These are phyloP conservation scores for Podaxis sp. DNA, from an alignment of 768 basidiomycete genomes.

Conservation along the genomic window DNA sequence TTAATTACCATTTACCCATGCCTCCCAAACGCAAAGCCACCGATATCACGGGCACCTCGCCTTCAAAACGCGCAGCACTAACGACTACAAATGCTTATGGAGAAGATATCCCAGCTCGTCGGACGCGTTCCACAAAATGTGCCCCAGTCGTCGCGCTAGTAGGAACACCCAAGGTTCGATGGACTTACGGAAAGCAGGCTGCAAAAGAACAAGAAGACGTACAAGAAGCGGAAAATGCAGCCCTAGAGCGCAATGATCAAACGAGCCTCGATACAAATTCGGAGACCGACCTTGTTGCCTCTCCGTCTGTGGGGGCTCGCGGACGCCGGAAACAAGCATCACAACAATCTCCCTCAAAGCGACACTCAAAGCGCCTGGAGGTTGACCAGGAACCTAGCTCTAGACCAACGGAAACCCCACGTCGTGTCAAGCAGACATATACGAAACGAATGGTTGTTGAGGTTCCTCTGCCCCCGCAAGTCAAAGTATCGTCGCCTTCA, in stretches of 20 bases:
- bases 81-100: neutral
- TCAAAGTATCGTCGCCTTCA: neutral
- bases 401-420: neutral
- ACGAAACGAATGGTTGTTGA: conserved; percentile 2
- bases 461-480: neutral
- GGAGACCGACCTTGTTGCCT: neutral
- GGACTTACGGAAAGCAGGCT: conserved; percentile 3
- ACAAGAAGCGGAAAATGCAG: neutral
- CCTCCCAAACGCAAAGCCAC: conserved; percentile 43
- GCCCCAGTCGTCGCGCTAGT: neutral
- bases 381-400: neutral
- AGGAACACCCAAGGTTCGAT: neutral
- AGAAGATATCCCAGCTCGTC: neutral
- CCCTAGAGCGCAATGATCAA: neutral
- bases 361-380: neutral
- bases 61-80: conserved; percentile 24
- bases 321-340: neutral
- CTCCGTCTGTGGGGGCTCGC: neutral
- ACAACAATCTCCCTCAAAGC: neutral
- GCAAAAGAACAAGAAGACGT: neutral
- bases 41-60: conserved; percentile 16
- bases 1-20: conserved; percentile 18
- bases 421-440: neutral
- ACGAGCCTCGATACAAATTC: neutral
- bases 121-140: neutral